A percentile compares a stretch with the other conserved stretches of the same genome.
These are phyloP conservation scores for Fusarium chuoi DNA, from an alignment of 2,329 filamentous ascomycete species.

Conservation along the genomic window DNA sequence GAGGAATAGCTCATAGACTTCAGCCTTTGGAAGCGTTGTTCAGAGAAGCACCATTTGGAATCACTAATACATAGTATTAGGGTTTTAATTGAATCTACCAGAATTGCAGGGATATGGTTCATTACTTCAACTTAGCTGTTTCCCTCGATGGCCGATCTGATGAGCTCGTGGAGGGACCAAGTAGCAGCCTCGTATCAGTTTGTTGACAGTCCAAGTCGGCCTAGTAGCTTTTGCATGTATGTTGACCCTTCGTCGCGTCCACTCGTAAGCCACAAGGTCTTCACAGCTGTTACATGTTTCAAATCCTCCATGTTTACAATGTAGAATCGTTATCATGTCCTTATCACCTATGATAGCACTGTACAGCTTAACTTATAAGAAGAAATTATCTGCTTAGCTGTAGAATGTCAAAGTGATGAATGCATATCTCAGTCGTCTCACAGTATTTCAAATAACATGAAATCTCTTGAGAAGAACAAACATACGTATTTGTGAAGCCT, in stretches of 20 bases:
- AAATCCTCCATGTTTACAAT: neutral
- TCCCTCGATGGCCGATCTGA: neutral
- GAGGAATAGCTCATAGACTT: neutral
- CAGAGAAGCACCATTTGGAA: too few species aligned
- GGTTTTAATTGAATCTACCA: rapidly evolving
- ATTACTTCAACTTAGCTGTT: rapidly evolving
- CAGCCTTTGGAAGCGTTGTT: too few species aligned
- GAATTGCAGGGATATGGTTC: neutral
- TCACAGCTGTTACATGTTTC: rapidly evolving
- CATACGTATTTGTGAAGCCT: neutral
- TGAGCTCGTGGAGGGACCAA: neutral
- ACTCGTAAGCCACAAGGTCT: rapidly evolving
- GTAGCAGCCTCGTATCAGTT: neutral
- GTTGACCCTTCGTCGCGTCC: neutral
- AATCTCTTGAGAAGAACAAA: neutral
- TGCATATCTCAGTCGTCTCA: neutral
- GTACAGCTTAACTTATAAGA: too few species aligned
- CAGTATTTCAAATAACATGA: neutral
- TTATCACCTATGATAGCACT: too few species aligned
- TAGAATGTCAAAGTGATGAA: too few species aligned
- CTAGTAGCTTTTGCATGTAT: neutral
- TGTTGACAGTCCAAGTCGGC: too few species aligned
- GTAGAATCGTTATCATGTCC: too few species aligned
- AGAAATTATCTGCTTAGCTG: too few species aligned
- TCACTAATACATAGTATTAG: neutral